phyloP scores from a whole-genome alignment of 2,329 filamentous ascomycete species.

The Arthrobotrys pseudoclavata region DNA sequence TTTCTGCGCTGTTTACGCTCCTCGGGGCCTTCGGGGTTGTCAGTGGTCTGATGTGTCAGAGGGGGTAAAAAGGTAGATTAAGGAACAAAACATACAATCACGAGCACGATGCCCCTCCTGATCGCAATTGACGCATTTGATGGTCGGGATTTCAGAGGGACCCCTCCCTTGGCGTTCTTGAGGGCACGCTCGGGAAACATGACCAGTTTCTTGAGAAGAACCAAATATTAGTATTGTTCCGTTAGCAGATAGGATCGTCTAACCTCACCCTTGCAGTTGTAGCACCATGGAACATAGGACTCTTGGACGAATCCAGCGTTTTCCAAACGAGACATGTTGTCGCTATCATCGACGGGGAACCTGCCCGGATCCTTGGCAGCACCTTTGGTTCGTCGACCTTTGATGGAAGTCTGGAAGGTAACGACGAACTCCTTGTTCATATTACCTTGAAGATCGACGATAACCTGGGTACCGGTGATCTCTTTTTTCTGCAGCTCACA shows the following conservation, averaged over 20 bases:
- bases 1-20: conserved; percentile 64
- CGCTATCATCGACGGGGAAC: conserved; percentile 73
- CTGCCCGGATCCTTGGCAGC: conserved; percentile 70
- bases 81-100: conserved; percentile 68
- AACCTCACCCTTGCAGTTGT: conserved; percentile 71
- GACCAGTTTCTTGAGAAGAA: conserved; percentile 71
- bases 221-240: background rate
- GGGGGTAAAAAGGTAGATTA: background rate
- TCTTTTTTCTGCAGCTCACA: conserved; percentile 69
- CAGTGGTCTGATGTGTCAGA: background rate
- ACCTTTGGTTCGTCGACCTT: conserved; percentile 69
- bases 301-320: conserved; percentile 77
- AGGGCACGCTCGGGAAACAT: conserved; percentile 73
- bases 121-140: conserved; percentile 77
- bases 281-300: conserved; percentile 73
- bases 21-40: conserved; percentile 65
- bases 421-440: conserved; percentile 76
- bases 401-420: conserved; percentile 74
- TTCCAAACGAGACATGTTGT: conserved; percentile 75
- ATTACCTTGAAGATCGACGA: conserved; percentile 80
- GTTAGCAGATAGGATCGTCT: background rate
- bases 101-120: conserved; percentile 76
- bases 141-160: conserved; percentile 61
- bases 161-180: conserved; percentile 38
- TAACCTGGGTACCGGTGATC: conserved; percentile 73